Evolutionary conservation across 345 rosid species (phyloP), one percentile per base, ranked within the genome.

Genomic region (Murraya koenigii): DNA sequence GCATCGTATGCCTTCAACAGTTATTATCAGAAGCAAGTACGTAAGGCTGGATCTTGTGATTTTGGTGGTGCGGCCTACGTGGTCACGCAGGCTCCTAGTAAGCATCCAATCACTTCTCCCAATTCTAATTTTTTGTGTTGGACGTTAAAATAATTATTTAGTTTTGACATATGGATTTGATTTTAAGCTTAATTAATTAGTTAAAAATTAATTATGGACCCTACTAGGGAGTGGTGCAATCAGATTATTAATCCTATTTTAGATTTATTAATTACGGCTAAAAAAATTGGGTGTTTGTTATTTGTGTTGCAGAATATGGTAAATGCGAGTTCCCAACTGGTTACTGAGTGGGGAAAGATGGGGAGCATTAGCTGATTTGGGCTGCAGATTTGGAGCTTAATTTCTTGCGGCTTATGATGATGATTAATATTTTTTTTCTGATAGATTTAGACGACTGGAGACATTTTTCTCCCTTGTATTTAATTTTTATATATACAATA

Each of bases 1-100:
- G 96, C 99, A 6, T 91, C 98, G 32, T 95, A 88, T 41, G 99
- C 98, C 1, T 93, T 93, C 81, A 93, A 95, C 80, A 92, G 97
- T 80, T 93, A 90, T 52, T 95, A 92, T 66, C 98, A 95, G 90
- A 93, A 86, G 84, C 86, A 90, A 30, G 81, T 79, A 14, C 97
- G 98, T 47, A 78, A 63, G 22, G 38, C 75, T 52, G 98, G 99
- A 64, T 82, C 90, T 74, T 95, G 99, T 41, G 68, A 85, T 19
- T 95, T 95, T 79, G 89, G 88, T 9, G 97, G 97, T 44, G 84
- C 89, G 2, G 95, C 94, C 7, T 85, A 79, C 71, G 92, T 93
- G n/a, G 96, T 89, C 80, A 83, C 89, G 0, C 92, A 91, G 60
- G 74, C 82, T 67, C 98, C 98, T 4, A 81, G 98, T 95, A 71